Evolutionary conservation across 805 yeast genomes (phyloP).

Genomic region (Wickerhamomyces bovis): DNA sequence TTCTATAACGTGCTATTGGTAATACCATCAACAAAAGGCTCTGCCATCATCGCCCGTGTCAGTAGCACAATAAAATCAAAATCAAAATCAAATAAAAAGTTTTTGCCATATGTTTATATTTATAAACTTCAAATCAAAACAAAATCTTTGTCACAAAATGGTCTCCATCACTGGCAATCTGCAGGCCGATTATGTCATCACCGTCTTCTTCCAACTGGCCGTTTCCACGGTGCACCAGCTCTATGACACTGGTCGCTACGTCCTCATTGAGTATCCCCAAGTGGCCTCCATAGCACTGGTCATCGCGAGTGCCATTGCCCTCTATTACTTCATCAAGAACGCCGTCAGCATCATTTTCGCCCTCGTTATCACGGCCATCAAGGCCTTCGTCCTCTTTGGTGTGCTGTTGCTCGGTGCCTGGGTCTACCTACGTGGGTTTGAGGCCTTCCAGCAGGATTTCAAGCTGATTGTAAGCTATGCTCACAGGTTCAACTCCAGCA

Average conservation of each 20-base stretch:
- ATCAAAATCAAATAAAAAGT: no score
- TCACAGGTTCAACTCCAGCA: background rate
- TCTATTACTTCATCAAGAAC: constrained; percentile 27
- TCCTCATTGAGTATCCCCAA: constrained; percentile 28
- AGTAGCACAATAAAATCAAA: background rate
- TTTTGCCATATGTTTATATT: no score
- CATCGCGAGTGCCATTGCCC: constrained; percentile 16
- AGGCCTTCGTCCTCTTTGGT: constrained; percentile 19
- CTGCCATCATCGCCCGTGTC: background rate
- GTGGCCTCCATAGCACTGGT: constrained; percentile 20
- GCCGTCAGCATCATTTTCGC: constrained; percentile 17
- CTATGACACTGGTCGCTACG: constrained; percentile 14
- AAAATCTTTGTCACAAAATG: background rate
- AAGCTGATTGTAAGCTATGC: constrained; percentile 20
- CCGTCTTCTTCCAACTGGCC: constrained; percentile 3
- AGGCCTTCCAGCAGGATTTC: constrained; percentile 49
- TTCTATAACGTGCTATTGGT: no score
- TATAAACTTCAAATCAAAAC: no score
- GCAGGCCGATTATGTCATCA: constrained; percentile 16
- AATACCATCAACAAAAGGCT: no score
- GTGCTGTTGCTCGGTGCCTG: constrained; percentile 18
- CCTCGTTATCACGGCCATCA: constrained; percentile 21
- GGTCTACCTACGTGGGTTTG: constrained; percentile 31
- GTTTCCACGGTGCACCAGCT: background rate
- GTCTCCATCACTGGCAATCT: constrained; percentile 18